These are phyloP conservation scores for Evansstolkia leycettana DNA, from an alignment of 495 filamentous ascomycete species.

Conservation along the genomic window DNA sequence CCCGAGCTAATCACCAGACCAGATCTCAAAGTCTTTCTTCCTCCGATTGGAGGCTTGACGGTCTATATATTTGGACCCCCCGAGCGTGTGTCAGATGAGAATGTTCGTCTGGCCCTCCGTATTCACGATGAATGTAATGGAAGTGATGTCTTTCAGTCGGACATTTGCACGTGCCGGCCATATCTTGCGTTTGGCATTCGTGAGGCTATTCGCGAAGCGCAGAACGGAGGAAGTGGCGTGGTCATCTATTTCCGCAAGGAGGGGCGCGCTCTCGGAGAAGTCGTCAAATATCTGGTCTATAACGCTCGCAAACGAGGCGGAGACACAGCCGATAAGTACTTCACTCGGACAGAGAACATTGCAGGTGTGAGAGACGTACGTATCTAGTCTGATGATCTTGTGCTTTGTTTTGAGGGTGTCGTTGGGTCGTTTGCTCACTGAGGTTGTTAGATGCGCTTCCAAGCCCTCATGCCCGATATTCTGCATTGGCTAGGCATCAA, in stretches of 20 bases:
- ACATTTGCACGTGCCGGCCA: conserved; percentile 95
- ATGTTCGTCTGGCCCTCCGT: conserved; percentile 71
- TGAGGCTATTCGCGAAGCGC: conserved; percentile 92
- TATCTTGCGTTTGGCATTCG: conserved; percentile 96
- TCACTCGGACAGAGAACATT: conserved; percentile 92
- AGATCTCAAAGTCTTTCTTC: conserved; percentile 92
- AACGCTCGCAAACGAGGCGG: conserved; percentile 76
- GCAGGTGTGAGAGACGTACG: conserved; percentile 71
- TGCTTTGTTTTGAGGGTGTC: too few relatives aligned
- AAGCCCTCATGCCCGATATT: conserved; percentile 98
- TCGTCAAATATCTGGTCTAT: conserved; percentile 95
- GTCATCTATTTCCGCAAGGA: conserved; percentile 99
- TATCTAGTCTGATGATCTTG: too few relatives aligned
- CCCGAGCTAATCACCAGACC: conserved; percentile 84
- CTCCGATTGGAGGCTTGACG: conserved; percentile 90
- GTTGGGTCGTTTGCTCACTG: neutral
- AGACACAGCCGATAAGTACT: conserved; percentile 92
- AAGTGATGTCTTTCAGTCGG: conserved; percentile 94
- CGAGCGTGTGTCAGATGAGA: conserved; percentile 81
- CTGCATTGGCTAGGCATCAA: conserved; percentile 97
- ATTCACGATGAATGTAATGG: conserved; percentile 98
- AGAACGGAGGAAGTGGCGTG: conserved; percentile 87
- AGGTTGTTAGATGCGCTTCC: conserved; percentile 74
- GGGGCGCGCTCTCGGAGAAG: conserved; percentile 89
- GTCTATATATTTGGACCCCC: conserved; percentile 97